phyloP scores from a whole-genome alignment of 495 filamentous ascomycete species.

The Penicillium angulare region DNA sequence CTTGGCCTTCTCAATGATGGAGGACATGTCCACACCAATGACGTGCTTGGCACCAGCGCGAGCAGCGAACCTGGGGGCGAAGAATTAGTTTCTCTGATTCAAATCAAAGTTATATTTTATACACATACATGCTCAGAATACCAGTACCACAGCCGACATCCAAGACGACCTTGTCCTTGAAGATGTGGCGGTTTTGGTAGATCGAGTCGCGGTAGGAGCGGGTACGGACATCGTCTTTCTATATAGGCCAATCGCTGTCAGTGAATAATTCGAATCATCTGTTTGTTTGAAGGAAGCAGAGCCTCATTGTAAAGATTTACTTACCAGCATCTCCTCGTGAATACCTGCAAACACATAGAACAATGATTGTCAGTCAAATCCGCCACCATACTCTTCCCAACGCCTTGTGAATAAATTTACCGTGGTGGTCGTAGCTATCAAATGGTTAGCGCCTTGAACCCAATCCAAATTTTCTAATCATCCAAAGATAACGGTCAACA shows the following conservation, averaged over 20 bases:
- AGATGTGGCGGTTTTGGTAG: constrained; percentile 90
- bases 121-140: constrained; percentile 76
- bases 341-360: constrained; percentile 63
- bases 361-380: constrained; percentile 14
- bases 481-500: neutral
- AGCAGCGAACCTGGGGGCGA: constrained; percentile 78
- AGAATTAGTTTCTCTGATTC: neutral
- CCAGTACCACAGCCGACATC: constrained; percentile 97
- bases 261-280: neutral
- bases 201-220: constrained; percentile 95
- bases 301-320: too few species aligned
- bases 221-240: constrained; percentile 99
- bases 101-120: constrained; percentile 7
- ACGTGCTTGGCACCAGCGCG: constrained; percentile 92
- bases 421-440: constrained; percentile 89
- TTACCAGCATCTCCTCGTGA: constrained; percentile 96
- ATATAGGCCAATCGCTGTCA: constrained; percentile 6
- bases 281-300: neutral
- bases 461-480: neutral
- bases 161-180: constrained; percentile 96
- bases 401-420: constrained; percentile 44
- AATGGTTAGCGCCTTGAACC: constrained; percentile 20
- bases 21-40: constrained; percentile 95
- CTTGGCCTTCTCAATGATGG: constrained; percentile 91
- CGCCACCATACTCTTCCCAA: neutral